Conservation (phyloP, 441 rosid genomes). For the Pelargonium hybrid region DNA sequence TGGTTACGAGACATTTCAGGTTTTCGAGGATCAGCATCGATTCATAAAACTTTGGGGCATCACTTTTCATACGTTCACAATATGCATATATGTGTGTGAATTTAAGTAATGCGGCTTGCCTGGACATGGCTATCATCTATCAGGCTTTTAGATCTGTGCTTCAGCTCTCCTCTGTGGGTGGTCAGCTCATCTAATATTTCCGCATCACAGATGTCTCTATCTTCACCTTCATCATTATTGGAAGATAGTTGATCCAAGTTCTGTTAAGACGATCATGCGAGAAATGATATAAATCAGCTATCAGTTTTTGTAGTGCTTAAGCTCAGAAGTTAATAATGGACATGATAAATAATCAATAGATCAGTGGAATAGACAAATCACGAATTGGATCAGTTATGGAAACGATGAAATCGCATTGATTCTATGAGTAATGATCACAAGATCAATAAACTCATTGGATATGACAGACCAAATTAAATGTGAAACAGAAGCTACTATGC, state of each 20-base stretch:
- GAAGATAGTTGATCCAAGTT: conserved; percentile 12
- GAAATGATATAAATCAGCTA: background rate
- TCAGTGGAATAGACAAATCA: background rate
- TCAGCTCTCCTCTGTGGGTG: conserved; percentile 68
- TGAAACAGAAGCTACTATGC: background rate
- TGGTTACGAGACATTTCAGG: too few species aligned
- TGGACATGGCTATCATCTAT: conserved; percentile 37
- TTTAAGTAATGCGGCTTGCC: conserved; percentile 18
- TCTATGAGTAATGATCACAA: background rate
- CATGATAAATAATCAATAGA: background rate
- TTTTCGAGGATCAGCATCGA: too few species aligned
- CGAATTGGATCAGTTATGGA: background rate
- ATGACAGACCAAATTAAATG: background rate
- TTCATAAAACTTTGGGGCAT: too few species aligned
- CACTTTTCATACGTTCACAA: too few species aligned
- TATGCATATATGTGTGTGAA: background rate
- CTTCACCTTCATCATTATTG: conserved; percentile 22
- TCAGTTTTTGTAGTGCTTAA: background rate
- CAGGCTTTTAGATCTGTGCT: conserved; percentile 44
- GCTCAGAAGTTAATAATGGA: background rate
- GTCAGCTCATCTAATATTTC: conserved; percentile 73
- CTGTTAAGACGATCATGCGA: conserved; percentile 4
- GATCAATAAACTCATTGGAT: background rate
- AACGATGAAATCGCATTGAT: background rate
- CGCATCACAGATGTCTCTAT: conserved; percentile 36